A percentile compares a stretch with the other conserved stretches of the same genome.
These are phyloP conservation scores for Mycena vulgaris DNA, from an alignment of 768 basidiomycete species.

Conservation along the genomic window DNA sequence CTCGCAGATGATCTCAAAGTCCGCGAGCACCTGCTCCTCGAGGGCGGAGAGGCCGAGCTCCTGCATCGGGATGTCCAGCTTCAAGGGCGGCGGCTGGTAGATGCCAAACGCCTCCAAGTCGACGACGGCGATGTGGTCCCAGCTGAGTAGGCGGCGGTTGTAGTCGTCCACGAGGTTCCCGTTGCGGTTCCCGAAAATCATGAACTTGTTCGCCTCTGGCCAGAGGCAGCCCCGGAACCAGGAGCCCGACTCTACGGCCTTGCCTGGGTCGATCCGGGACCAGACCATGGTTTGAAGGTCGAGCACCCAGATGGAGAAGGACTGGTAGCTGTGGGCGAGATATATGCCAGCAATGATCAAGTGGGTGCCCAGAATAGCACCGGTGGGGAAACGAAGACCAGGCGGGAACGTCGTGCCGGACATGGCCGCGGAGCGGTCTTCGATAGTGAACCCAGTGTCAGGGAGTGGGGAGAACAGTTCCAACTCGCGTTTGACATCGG, in stretches of 20 bases:
- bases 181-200: constrained; percentile 92
- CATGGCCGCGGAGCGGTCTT: constrained; percentile 88
- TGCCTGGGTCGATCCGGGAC: constrained; percentile 91
- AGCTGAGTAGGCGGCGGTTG: constrained; percentile 90
- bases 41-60: constrained; percentile 88
- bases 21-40: constrained; percentile 85
- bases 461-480: constrained; percentile 91
- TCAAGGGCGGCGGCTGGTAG: constrained; percentile 86
- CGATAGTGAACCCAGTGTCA: constrained; percentile 81
- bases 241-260: constrained; percentile 87
- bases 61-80: constrained; percentile 80
- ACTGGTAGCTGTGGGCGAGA: constrained; percentile 93
- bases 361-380: constrained; percentile 90
- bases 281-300: constrained; percentile 88
- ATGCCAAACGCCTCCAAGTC: constrained; percentile 97
- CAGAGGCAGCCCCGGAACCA: constrained; percentile 96
- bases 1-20: constrained; percentile 95
- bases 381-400: constrained; percentile 96
- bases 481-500: constrained; percentile 95
- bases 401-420: constrained; percentile 88
- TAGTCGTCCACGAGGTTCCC: constrained; percentile 95
- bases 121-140: constrained; percentile 93
- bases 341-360: constrained; percentile 97
- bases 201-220: constrained; percentile 86
- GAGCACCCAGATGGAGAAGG: constrained; percentile 97